Base-by-base conservation (phyloP, 2,329 filamentous ascomycete genomes). In the Atkinsonella texensis region DNA sequence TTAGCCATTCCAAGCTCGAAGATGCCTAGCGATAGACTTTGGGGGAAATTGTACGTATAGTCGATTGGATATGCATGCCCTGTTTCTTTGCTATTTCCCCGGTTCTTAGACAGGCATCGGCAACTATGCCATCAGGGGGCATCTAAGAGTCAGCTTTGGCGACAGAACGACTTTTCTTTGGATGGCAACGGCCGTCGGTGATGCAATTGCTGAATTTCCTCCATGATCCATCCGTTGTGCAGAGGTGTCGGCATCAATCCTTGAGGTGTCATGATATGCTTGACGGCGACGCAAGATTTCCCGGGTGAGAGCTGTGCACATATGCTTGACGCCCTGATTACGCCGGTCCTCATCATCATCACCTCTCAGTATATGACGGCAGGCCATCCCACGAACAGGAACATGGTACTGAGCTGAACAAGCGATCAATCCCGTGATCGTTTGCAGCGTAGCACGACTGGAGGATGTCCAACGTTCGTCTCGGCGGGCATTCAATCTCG, bases 381-480 rank as follows among this genome's bases (percentile, higher is more conserved):
- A 75, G 39, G 72, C 74, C 46, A 72, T 71, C 0, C 68, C 72
- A 31, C 66, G 73, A 4, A 71, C 70, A 0, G 72, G 71, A 0
- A 56, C 73, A 5, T 62, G 60, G 60, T 60, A 61, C 53, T 60
- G 58, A 6, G 49, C 53, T 35, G 60, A 58, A 0, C 70, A 71
- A 47, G 65, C 72, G 45, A 51, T 72, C 17, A 70, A 61, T 76
- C 10, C 73, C 75, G 4, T 80, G 73, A 47, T n/a, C n/a, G n/a
- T n/a, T n/a, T n/a, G 76, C 71, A 2, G 68, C 79, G 10, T 76
- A 77, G 2, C 74, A 79, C 54, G 70, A 76, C 50, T 59, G 65
- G 32, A 62, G 18, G 15, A 49, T 42, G 8, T 44, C 50, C 72
- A 68, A 73, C 79, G 69, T 79, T 75, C 58, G 71, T 75, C 52